phyloP scores from a whole-genome alignment of 371 early-diverging fungal genomes.

The Pancytospora epiphaga region DNA sequence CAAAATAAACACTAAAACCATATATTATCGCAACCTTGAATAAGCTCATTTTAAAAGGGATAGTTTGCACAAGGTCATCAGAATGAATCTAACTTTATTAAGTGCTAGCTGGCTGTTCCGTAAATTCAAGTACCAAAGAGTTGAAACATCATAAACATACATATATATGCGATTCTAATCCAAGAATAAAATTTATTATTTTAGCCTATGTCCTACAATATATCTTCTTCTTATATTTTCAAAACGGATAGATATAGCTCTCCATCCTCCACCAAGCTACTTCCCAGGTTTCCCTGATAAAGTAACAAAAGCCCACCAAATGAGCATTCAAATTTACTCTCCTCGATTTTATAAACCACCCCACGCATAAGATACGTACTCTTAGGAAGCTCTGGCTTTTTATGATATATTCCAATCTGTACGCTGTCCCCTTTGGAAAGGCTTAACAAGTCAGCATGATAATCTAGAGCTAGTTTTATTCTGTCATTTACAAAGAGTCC shows the following conservation, averaged over 20 bases:
- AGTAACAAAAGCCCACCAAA: conserved; percentile 28
- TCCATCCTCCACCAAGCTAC: neutral
- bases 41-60: too few species aligned
- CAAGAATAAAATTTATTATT: too few species aligned
- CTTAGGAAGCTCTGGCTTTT: conserved; percentile 5
- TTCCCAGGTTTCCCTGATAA: neutral
- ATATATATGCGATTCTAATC: too few species aligned
- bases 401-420: conserved; percentile 4
- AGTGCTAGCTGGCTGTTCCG: too few species aligned
- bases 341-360: conserved; percentile 20
- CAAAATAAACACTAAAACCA: too few species aligned
- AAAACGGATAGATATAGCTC: conserved; percentile 1
- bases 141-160: too few species aligned
- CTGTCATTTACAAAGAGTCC: neutral
- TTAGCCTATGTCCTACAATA: too few species aligned
- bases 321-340: conserved; percentile 2
- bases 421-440: conserved; percentile 13
- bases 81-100: too few species aligned
- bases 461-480: conserved; percentile 9
- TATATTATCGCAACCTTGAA: too few species aligned
- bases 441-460: conserved; percentile 9
- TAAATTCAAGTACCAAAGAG: too few species aligned
- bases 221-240: conserved; percentile 7
- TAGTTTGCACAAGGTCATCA: too few species aligned
- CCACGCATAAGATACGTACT: conserved; percentile 20